These are phyloP conservation scores for Aspergillus fumigatus DNA, from an alignment of 2,329 filamentous ascomycete genomes.

Conservation along the genomic window DNA sequence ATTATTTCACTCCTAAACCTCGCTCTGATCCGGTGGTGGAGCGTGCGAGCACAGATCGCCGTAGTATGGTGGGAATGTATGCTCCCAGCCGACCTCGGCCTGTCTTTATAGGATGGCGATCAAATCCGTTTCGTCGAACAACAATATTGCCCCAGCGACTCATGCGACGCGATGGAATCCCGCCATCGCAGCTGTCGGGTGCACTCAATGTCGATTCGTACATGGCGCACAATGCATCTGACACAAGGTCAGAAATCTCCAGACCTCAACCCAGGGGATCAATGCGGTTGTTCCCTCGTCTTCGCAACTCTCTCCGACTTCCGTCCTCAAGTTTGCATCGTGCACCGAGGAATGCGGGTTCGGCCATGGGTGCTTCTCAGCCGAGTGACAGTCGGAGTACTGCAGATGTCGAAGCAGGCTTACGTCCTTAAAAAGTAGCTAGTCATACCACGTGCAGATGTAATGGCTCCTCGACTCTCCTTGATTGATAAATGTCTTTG, in stretches of 20 bases:
- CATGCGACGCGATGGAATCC: slow-evolving; percentile 17
- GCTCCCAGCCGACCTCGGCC: slow-evolving; percentile 29
- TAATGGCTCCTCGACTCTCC: neutral
- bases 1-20: slow-evolving; percentile 94
- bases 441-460: neutral
- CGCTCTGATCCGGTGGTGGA: slow-evolving; percentile 51
- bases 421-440: slow-evolving; percentile 5
- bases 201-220: neutral
- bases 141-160: slow-evolving; percentile 37
- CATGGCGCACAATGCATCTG: neutral
- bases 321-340: neutral
- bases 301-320: neutral
- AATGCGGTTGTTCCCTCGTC: neutral
- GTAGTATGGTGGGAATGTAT: slow-evolving; percentile 20
- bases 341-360: neutral
- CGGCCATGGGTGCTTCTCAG: neutral
- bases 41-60: slow-evolving; percentile 29
- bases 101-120: slow-evolving; percentile 30
- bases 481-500: neutral
- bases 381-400: slow-evolving; percentile 11
- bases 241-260: neutral
- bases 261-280: neutral
- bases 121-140: slow-evolving; percentile 28
- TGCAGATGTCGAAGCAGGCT: slow-evolving; percentile 20
- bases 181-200: neutral